Conservation (phyloP, 2,329 filamentous ascomycete genomes). For the Ophidiomyces ophidiicola region DNA sequence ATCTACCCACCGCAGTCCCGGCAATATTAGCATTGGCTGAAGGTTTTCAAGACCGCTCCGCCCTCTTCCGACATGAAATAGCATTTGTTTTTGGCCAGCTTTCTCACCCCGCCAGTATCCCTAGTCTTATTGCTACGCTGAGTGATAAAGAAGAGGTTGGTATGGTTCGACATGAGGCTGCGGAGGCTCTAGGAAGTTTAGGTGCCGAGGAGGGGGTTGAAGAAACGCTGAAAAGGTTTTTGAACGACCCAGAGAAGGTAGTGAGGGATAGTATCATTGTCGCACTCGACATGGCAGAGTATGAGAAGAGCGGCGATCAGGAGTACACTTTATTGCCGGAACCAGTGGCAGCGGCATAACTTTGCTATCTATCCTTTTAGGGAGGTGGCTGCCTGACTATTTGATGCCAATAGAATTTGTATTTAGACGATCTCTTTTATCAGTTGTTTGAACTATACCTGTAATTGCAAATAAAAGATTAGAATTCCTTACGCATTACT, state of each 20-base stretch:
- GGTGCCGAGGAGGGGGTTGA: constrained; percentile 91
- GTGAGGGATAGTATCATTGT: constrained; percentile 92
- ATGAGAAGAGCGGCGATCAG: constrained; percentile 73
- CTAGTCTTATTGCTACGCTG: constrained; percentile 66
- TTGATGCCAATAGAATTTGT: not conserved
- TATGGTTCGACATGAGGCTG: constrained; percentile 97
- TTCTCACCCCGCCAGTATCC: constrained; percentile 91
- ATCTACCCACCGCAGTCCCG: constrained; percentile 77
- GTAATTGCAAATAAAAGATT: constrained; percentile 1
- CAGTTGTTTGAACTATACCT: constrained; percentile 25
- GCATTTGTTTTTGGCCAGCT: constrained; percentile 97
- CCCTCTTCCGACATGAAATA: constrained; percentile 93
- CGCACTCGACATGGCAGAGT: constrained; percentile 95
- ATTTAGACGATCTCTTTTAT: constrained; percentile 3
- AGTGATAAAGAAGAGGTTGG: constrained; percentile 70
- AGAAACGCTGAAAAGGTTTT: constrained; percentile 65
- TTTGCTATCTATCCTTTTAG: not conserved
- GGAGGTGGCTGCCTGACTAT: not conserved
- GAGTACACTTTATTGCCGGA: constrained; percentile 89
- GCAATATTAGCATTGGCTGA: constrained; percentile 75
- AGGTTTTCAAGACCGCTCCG: constrained; percentile 74
- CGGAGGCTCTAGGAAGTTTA: constrained; percentile 85
- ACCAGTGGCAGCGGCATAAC: constrained; percentile 20
- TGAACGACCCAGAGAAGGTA: constrained; percentile 83
- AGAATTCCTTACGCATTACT: no score